Percentiles rank a stretch among this genome's conserved stretches.
These are phyloP conservation scores for Striga hermonthica DNA, from an alignment of 305 asterid genomes.

Conservation along the genomic window DNA sequence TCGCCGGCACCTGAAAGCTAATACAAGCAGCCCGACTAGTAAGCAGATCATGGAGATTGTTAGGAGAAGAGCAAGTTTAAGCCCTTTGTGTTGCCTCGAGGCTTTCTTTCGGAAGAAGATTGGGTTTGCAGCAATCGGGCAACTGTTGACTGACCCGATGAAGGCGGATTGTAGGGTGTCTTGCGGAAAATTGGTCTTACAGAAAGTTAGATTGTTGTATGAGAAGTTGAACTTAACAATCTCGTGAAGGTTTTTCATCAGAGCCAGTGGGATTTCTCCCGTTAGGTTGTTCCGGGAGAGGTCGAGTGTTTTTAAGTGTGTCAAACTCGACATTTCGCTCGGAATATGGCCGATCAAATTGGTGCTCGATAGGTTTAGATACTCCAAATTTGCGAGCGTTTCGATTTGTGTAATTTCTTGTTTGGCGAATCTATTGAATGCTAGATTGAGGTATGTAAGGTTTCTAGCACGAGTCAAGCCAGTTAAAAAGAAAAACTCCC, in stretches of 20 bases:
- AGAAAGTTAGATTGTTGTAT: slow-evolving; percentile 69
- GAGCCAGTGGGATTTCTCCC: slow-evolving; percentile 68
- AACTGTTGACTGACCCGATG: slow-evolving; percentile 62
- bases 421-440: slow-evolving; percentile 63
- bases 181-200: slow-evolving; percentile 49
- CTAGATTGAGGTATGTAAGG: slow-evolving; percentile 75
- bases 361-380: slow-evolving; percentile 68
- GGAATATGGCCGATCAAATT: slow-evolving; percentile 70
- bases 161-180: slow-evolving; percentile 50
- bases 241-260: slow-evolving; percentile 47
- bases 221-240: slow-evolving; percentile 77
- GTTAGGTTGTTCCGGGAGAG: slow-evolving; percentile 55
- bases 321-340: slow-evolving; percentile 44
- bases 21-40: slow-evolving; percentile 65
- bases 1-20: slow-evolving; percentile 76
- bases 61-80: slow-evolving; percentile 68
- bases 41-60: slow-evolving; percentile 67
- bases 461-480: slow-evolving; percentile 48
- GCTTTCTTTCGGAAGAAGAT: slow-evolving; percentile 44
- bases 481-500: slow-evolving; percentile 41
- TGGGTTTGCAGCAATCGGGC: slow-evolving; percentile 90
- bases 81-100: slow-evolving; percentile 48
- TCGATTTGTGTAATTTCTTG: slow-evolving; percentile 45
- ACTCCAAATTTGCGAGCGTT: slow-evolving; percentile 54
- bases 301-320: slow-evolving; percentile 57